These are phyloP conservation scores for Angomonas desouzai DNA, from an alignment of 208 protist genomes.

Conservation along the genomic window DNA sequence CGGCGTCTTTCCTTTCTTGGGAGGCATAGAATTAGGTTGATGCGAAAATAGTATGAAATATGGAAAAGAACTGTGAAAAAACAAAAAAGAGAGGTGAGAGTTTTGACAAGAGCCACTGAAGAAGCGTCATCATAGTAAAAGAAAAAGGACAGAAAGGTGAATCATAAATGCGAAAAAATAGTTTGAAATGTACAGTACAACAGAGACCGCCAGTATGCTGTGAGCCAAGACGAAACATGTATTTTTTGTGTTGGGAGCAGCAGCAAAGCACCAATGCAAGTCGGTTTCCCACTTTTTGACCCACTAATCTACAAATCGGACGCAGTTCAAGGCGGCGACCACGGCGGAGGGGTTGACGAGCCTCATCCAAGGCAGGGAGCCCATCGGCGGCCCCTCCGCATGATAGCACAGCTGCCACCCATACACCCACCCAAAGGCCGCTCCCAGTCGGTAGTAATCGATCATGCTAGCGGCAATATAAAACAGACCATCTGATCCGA, in stretches of 20 bases:
- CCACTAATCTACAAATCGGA: background rate
- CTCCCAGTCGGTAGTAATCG: conserved; percentile 58
- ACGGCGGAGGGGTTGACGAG: conserved; percentile 34
- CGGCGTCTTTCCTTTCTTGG: background rate
- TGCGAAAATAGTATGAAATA: background rate
- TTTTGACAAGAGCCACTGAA: no score
- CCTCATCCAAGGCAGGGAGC: conserved; percentile 52
- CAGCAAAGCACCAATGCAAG: no score
- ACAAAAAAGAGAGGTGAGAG: no score
- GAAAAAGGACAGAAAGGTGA: no score
- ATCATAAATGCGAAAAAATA: no score
- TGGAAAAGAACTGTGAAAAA: background rate
- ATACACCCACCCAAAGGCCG: conserved; percentile 67
- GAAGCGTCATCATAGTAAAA: no score
- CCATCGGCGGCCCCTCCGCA: conserved; percentile 28
- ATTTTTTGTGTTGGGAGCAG: no score
- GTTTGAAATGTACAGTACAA: no score
- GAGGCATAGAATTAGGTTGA: background rate
- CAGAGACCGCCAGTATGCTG: no score
- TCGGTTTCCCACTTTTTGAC: background rate
- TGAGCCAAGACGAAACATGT: no score
- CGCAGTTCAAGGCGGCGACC: conserved; percentile 11
- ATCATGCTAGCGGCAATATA: conserved; percentile 45
- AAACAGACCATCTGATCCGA: conserved; percentile 36
- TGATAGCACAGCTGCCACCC: conserved; percentile 76